Percentiles rank a stretch among this genome's conserved stretches.
Evolutionary conservation across 345 rosid genomes (phyloP).

Genomic region (Lumnitzera racemosa): DNA sequence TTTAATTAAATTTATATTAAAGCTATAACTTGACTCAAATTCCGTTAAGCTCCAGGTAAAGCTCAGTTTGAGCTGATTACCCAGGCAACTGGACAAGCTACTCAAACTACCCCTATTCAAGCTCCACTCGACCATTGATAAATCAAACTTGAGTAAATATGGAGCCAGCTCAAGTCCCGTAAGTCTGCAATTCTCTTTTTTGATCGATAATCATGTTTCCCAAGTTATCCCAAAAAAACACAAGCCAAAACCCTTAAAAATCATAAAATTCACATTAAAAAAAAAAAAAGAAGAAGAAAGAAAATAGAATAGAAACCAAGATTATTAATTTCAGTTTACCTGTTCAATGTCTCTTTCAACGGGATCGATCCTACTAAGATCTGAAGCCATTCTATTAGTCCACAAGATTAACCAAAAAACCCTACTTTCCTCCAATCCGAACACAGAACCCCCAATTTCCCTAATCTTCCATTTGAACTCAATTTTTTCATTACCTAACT

Average conservation of each 20-base stretch:
- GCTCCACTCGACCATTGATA: too few species aligned
- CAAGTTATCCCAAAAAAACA: too few species aligned
- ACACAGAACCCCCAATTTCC: constrained; percentile 19
- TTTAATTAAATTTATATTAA: too few species aligned
- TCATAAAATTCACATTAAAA: neutral
- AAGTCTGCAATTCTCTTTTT: too few species aligned
- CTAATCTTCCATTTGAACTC: constrained; percentile 1
- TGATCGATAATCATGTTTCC: too few species aligned
- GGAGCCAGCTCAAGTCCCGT: too few species aligned
- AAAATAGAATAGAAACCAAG: constrained; percentile 1
- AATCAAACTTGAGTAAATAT: too few species aligned
- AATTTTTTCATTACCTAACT: neutral
- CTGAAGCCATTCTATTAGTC: constrained; percentile 81
- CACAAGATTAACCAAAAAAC: constrained; percentile 31
- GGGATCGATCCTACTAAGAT: constrained; percentile 77
- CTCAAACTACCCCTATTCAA: too few species aligned
- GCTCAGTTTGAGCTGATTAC: too few species aligned
- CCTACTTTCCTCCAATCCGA: constrained; percentile 10
- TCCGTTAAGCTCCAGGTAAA: too few species aligned
- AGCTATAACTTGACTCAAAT: too few species aligned
- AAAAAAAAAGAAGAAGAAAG: neutral
- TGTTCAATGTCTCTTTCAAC: constrained; percentile 92
- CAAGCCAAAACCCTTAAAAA: neutral
- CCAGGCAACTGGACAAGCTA: too few species aligned
- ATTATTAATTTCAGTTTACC: constrained; percentile 30